Conservation (phyloP, 2,329 filamentous ascomycete genomes). For the Aspergillus spinulosporus region DNA sequence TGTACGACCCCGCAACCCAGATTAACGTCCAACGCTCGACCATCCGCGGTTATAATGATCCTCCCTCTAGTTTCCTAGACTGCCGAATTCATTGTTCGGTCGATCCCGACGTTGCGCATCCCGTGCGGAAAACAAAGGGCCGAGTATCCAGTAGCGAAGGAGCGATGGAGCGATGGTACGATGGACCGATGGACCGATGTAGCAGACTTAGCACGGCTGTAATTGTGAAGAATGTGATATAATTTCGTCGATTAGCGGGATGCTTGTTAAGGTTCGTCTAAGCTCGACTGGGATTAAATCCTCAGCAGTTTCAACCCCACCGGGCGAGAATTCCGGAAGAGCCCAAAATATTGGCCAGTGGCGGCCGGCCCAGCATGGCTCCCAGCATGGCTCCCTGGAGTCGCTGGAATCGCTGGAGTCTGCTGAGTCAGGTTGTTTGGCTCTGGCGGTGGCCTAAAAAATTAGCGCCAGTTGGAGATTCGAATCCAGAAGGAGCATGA, state of each 20-base stretch:
- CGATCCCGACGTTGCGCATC: conserved; percentile 4
- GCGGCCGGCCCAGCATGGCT: background rate
- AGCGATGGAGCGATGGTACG: too few species aligned
- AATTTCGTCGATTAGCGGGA: background rate
- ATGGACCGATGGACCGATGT: too few species aligned
- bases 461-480: background rate
- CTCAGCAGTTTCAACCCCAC: background rate
- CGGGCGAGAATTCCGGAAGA: conserved; percentile 3
- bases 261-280: conserved; percentile 5
- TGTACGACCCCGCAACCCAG: background rate
- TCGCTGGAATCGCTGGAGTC: too few species aligned
- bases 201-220: background rate
- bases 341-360: background rate
- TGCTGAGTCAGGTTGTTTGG: background rate
- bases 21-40: background rate
- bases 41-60: conserved; percentile 9
- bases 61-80: background rate
- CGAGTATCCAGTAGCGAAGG: background rate
- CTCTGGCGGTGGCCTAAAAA: background rate
- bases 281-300: background rate
- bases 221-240: background rate
- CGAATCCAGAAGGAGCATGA: background rate
- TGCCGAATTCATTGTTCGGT: background rate
- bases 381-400: background rate
- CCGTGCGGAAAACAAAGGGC: background rate